phyloP scores from a whole-genome alignment of 768 basidiomycete species.

The Gloeostereum incarnatum region DNA sequence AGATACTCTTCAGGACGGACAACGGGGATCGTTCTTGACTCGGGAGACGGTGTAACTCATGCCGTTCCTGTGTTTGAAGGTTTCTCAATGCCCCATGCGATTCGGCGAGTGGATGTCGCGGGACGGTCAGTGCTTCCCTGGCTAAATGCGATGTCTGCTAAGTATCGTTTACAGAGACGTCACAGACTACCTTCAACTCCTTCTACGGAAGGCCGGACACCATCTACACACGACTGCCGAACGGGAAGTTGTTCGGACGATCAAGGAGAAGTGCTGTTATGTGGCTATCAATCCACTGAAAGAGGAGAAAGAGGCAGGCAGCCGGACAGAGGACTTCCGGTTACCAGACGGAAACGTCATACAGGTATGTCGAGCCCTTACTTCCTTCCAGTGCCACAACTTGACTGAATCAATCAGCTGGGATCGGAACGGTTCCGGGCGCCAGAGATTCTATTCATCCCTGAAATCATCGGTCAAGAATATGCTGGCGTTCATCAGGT shows the following conservation, averaged over 20 bases:
- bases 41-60: slow-evolving; percentile 97
- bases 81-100: slow-evolving; percentile 98
- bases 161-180: slow-evolving; percentile 58
- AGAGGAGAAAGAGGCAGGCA: slow-evolving; percentile 85
- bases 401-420: slow-evolving; percentile 43
- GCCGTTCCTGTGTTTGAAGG: slow-evolving; percentile 99
- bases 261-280: slow-evolving; percentile 99
- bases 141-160: neutral
- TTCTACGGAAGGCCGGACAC: slow-evolving; percentile 90
- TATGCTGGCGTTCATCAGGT: slow-evolving; percentile 97
- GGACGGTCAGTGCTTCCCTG: slow-evolving; percentile 56
- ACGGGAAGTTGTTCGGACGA: slow-evolving; percentile 91
- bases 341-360: slow-evolving; percentile 93
- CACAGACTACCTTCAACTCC: slow-evolving; percentile 90
- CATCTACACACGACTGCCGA: slow-evolving; percentile 96
- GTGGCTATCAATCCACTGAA: slow-evolving; percentile 87
- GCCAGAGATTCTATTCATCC: slow-evolving; percentile 96
- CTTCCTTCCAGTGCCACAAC: slow-evolving; percentile 8
- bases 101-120: slow-evolving; percentile 91
- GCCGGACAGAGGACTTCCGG: slow-evolving; percentile 79
- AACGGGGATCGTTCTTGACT: slow-evolving; percentile 98
- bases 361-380: slow-evolving; percentile 50
- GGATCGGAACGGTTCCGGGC: slow-evolving; percentile 94
- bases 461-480: slow-evolving; percentile 92
- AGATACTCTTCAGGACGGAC: slow-evolving; percentile 98